Evolutionary conservation across 192 early-diverging fungal species (phyloP).

Genomic region (Spizellomyces punctatus): DNA sequence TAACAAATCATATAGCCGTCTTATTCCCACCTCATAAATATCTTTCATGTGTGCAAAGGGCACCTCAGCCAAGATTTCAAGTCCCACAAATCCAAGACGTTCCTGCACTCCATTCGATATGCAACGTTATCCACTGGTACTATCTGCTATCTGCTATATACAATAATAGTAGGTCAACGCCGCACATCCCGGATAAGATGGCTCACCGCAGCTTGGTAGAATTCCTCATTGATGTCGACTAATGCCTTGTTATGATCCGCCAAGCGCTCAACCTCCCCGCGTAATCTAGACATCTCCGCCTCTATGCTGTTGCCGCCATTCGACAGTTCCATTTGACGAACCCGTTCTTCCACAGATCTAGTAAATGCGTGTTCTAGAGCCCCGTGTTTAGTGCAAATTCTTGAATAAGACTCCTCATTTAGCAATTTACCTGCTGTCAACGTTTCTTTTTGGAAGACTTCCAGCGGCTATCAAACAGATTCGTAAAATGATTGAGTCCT

Average conservation of each 20-base stretch:
- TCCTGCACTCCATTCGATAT: no score
- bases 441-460: background rate
- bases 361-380: background rate
- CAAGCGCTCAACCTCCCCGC: slow-evolving; percentile 6
- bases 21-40: no score
- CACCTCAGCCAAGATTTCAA: no score
- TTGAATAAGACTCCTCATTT: no score
- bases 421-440: background rate
- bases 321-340: no score
- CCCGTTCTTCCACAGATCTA: background rate
- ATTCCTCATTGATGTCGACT: slow-evolving; percentile 27
- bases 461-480: background rate
- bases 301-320: no score
- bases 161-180: slow-evolving; percentile 8
- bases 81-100: no score
- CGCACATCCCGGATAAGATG: background rate
- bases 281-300: background rate
- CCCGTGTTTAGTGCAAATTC: background rate
- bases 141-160: background rate
- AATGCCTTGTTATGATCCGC: slow-evolving; percentile 28
- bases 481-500: background rate
- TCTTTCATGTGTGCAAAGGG: no score
- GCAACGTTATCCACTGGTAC: no score
- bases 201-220: slow-evolving; percentile 25
- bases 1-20: no score